These are phyloP conservation scores for Condylostoma magnum DNA, from an alignment of 169 alveolate genomes.

Conservation along the genomic window DNA sequence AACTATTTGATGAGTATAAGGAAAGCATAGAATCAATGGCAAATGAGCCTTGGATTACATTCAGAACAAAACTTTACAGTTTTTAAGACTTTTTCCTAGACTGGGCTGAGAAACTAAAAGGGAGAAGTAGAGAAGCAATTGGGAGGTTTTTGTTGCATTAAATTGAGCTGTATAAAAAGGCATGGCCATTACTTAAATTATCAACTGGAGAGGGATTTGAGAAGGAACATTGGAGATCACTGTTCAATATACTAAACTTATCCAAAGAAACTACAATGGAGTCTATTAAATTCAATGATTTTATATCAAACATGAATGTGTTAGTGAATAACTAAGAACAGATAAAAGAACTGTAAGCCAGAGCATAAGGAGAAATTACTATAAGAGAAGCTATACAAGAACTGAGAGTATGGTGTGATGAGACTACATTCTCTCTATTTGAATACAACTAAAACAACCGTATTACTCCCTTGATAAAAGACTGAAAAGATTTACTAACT, in stretches of 20 bases:
- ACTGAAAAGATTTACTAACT: slow-evolving; percentile 92
- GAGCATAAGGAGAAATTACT: slow-evolving; percentile 92
- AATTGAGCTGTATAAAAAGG: slow-evolving; percentile 61
- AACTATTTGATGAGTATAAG: slow-evolving; percentile 64
- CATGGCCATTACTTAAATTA: slow-evolving; percentile 74
- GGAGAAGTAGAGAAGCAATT: slow-evolving; percentile 70
- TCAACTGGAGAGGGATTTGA: slow-evolving; percentile 92
- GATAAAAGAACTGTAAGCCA: slow-evolving; percentile 84
- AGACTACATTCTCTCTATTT: slow-evolving; percentile 82
- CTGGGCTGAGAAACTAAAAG: slow-evolving; percentile 71
- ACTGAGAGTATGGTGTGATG: slow-evolving; percentile 90
- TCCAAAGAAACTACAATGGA: slow-evolving; percentile 82
- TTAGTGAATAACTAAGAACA: slow-evolving; percentile 70
- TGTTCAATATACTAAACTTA: slow-evolving; percentile 77
- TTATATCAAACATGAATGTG: slow-evolving; percentile 66
- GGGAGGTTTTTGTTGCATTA: slow-evolving; percentile 55
- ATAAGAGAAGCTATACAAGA: slow-evolving; percentile 92
- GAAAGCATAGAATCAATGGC: slow-evolving; percentile 53
- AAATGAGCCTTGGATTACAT: slow-evolving; percentile 74
- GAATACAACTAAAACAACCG: slow-evolving; percentile 78
- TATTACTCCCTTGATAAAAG: slow-evolving; percentile 87
- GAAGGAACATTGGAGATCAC: slow-evolving; percentile 91
- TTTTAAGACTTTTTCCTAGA: slow-evolving; percentile 62
- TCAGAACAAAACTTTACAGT: slow-evolving; percentile 53
- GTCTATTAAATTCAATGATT: slow-evolving; percentile 74